Evolutionary conservation across 1,139 yeast genomes (phyloP), one percentile per base, ranked within the genome.

Genomic region (Pichia sp.): DNA sequence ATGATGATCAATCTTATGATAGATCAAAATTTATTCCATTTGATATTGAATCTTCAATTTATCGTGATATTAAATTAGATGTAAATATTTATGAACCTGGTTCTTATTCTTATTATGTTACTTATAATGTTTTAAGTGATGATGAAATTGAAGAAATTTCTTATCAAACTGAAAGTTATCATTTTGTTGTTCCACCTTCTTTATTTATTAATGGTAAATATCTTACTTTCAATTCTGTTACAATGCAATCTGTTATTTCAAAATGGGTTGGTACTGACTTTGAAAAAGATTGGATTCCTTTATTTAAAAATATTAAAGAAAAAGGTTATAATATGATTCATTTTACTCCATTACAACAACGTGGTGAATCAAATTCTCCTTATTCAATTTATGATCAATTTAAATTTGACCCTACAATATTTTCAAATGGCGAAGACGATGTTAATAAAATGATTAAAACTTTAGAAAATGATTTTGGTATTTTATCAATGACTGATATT

Each of bases 311-410:
- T 41, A 75, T 92, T 37, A 67, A 80, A 20, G 62, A 65, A 9
- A 92, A 92, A 64, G 92, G 94, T 22, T 92, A 90, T 69, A 92
- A 92, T 63, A 87, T 90, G 96, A 70, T 92, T 39, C 98, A 92
- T 67, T 92, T 92, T 62, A 89, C 97, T 2, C 98, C 98, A 0
- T 70, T 92, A 52, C 97, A 90, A 64, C 68, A 80, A 52, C 73
- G 97, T 42, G 98, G 98, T 27, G 82, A 74, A 47, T 86, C 96
- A 1, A 76, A 90, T 61, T 89, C 97, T 8, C 97, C 98, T 0
- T 92, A 90, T 60, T 86, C 96, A 4, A 86, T 92, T 43, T 83
- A 69, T 57, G 97, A 92, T 62, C 97, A 92, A 64, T 73, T 87
- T 53, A 63, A 60, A 26, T 89, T 84, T 64, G 97, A 92, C 60